Evolutionary conservation across 352 stramenopile genomes (phyloP), one percentile per base, ranked within the genome.

Genomic region (Phytopythium mirpurense): DNA sequence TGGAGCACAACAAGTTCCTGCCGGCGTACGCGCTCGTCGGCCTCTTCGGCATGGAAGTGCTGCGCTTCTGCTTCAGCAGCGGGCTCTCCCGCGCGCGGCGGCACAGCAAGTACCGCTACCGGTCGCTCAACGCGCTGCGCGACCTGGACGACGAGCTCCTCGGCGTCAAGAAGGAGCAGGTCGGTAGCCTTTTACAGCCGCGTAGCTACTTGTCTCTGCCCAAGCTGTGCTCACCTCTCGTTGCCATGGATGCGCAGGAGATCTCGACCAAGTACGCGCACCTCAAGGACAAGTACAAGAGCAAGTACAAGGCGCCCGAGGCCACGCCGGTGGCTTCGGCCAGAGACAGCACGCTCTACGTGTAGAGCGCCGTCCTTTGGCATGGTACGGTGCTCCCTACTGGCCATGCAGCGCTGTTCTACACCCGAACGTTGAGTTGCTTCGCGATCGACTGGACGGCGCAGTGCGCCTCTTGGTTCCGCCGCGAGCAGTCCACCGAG

Each of bases 61-160:
- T 87, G 36, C 69, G 78, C 46, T 86, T 85, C 44, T 87, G 78
- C 54, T 90, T 75, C 61, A 87, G 73, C 63, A 82, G 70, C 58
- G 67, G 75, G 40, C 57, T 80, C 21, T 60, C 70, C 44, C 77
- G 69, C 42, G 63, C 61, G 34, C 69, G 76, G 41, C 64, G 72
- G 38, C 57, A 74, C 44, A 67, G 67, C 51, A 83, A 83, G 60
- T 87, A 83, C 38, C 67, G 74, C 24, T 86, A 87, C 59, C 62
- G 49, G 38, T 74, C 80, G 36, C 67, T 93, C 12, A 67, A 58
- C 29, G 70, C 74, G 23, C 60, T 93, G 19, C 59, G 66, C 9
- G 79, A 83, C 55, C 70, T 93, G 35, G 78, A 93, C 48, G 75
- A 88, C 29, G 70, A 88, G 38, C 63, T 93, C 16, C 49, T 93